These are phyloP conservation scores for Fusarium veterinarium DNA, from an alignment of 2,329 filamentous ascomycete species.

Conservation along the genomic window DNA sequence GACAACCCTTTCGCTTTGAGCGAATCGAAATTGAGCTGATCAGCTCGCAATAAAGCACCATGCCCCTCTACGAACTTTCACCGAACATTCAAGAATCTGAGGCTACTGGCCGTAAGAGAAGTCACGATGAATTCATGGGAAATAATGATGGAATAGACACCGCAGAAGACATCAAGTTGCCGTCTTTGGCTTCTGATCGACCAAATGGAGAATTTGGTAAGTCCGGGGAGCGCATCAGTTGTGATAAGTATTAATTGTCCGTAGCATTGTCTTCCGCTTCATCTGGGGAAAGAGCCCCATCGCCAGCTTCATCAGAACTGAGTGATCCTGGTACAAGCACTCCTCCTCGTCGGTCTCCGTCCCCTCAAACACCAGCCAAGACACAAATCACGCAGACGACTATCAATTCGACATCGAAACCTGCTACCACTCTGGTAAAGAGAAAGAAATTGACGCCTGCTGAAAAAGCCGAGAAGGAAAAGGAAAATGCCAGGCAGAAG, in stretches of 20 bases:
- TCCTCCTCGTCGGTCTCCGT: conserved; percentile 52
- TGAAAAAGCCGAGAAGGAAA: conserved; percentile 54
- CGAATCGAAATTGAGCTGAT: conserved; percentile 4
- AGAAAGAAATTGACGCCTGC: conserved; percentile 56
- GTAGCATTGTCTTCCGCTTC: conserved; percentile 43
- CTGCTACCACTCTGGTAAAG: conserved; percentile 50
- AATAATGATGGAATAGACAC: conserved; percentile 46
- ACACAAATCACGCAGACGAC: conserved; percentile 17
- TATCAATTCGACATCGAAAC: conserved; percentile 26
- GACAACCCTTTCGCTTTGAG: not conserved
- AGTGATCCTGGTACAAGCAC: conserved; percentile 58
- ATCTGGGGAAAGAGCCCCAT: conserved; percentile 44
- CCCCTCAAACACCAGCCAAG: conserved; percentile 49
- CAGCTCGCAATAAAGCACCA: conserved; percentile 41
- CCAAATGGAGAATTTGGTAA: conserved; percentile 41
- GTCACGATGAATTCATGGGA: conserved; percentile 58
- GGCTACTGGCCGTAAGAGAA: conserved; percentile 57
- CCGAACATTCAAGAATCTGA: conserved; percentile 61
- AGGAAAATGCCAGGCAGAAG: conserved; percentile 51
- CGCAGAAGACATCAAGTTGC: conserved; percentile 33
- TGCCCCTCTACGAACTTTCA: conserved; percentile 62
- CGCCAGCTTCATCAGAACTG: conserved; percentile 49
- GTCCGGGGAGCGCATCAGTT: not conserved
- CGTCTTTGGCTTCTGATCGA: conserved; percentile 24
- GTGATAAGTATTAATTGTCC: conserved; percentile 21